Percentiles rank a stretch among this genome's conserved stretches.
These are phyloP conservation scores for Fusarium graminum DNA, from an alignment of 2,329 filamentous ascomycete species.

Conservation along the genomic window DNA sequence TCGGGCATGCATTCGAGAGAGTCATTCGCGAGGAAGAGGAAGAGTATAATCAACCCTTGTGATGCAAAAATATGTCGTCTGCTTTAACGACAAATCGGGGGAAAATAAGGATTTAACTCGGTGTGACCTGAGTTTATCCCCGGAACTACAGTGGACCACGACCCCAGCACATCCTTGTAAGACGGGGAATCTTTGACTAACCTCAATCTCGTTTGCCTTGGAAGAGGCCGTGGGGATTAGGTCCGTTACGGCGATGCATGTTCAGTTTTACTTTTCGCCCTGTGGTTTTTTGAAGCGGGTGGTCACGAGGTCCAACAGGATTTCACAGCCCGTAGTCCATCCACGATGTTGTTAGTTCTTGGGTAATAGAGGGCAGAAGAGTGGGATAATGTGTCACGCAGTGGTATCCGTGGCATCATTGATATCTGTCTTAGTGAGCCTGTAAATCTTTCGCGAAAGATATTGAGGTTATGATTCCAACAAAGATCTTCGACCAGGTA, in stretches of 20 bases:
- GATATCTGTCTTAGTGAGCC: not conserved
- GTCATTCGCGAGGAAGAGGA: constrained; percentile 3
- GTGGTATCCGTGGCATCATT: constrained; percentile 27
- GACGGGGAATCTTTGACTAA: constrained; percentile 41
- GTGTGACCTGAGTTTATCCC: constrained; percentile 42
- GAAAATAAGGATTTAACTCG: constrained; percentile 28
- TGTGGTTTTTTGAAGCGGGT: constrained; percentile 33
- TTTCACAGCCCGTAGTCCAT: constrained; percentile 6
- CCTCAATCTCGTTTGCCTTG: constrained; percentile 45
- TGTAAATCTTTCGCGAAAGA: not conserved
- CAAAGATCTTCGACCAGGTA: not conserved
- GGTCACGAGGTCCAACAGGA: constrained; percentile 29
- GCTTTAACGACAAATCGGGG: constrained; percentile 23
- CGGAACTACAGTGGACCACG: constrained; percentile 22
- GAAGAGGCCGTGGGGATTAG: constrained; percentile 38
- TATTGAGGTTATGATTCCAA: not conserved
- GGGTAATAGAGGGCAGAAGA: constrained; percentile 9
- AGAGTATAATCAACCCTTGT: constrained; percentile 19
- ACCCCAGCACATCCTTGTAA: constrained; percentile 19
- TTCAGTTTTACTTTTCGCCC: constrained; percentile 30
- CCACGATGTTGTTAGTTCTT: constrained; percentile 24
- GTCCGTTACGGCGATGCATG: constrained; percentile 31
- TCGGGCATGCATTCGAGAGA: not conserved
- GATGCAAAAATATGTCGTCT: constrained; percentile 18
- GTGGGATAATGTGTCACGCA: constrained; percentile 8